Percentiles rank a stretch among this genome's conserved stretches.
Conservation (phyloP, 2,329 filamentous ascomycete genomes). For the Nothophoma quercina region DNA sequence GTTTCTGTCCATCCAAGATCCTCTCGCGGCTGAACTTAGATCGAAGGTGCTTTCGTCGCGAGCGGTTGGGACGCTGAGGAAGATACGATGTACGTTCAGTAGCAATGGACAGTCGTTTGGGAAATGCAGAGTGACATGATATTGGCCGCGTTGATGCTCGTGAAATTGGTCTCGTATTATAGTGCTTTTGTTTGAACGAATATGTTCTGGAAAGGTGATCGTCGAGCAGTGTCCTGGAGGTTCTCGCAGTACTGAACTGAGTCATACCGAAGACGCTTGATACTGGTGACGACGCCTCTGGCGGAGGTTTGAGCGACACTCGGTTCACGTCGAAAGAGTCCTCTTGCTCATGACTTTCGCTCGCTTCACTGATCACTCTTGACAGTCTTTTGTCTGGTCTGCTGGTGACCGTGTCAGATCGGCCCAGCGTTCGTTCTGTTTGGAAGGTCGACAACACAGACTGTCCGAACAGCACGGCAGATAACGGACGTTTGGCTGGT, state of each 20-base stretch:
- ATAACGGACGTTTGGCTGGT: slow-evolving; percentile 25
- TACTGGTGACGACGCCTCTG: slow-evolving; percentile 1
- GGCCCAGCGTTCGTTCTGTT: neutral
- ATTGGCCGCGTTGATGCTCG: slow-evolving; percentile 9
- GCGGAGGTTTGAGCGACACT: neutral
- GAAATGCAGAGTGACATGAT: slow-evolving; percentile 7
- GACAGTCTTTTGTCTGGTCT: neutral
- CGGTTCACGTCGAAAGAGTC: neutral
- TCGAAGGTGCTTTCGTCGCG: slow-evolving; percentile 2
- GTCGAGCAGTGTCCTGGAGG: slow-evolving; percentile 4
- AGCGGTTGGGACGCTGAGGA: neutral
- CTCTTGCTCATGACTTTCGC: neutral
- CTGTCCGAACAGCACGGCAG: slow-evolving; percentile 27
- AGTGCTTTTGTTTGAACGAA: slow-evolving; percentile 12
- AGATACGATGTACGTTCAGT: neutral
- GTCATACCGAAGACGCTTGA: neutral
- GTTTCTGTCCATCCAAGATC: neutral
- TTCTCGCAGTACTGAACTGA: slow-evolving; percentile 9
- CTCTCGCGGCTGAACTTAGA: neutral
- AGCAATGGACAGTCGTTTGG: slow-evolving; percentile 11
- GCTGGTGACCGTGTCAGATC: neutral
- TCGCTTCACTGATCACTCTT: slow-evolving; percentile 4
- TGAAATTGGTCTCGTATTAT: slow-evolving; percentile 14
- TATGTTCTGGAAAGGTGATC: slow-evolving; percentile 6
- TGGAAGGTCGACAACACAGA: slow-evolving; percentile 28